Evolutionary conservation across 2,329 filamentous ascomycete genomes (phyloP).

Genomic region (Orbilia ellipsospora): DNA sequence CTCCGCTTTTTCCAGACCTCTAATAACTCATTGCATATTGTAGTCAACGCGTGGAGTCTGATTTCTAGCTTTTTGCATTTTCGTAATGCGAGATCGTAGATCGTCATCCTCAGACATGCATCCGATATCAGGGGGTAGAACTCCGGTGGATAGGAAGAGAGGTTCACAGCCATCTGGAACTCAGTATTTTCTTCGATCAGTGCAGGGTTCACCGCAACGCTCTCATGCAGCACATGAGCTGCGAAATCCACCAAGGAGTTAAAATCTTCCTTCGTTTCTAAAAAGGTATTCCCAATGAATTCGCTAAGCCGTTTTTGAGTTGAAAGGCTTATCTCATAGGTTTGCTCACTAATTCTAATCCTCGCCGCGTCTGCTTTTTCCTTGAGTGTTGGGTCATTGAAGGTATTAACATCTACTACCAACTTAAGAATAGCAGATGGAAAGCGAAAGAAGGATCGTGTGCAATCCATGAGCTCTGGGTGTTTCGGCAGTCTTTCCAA

Average conservation of each 20-base stretch:
- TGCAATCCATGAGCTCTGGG: constrained; percentile 52
- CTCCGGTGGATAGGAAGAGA: constrained; percentile 37
- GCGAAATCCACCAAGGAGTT: constrained; percentile 44
- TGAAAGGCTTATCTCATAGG: constrained; percentile 51
- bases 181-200: constrained; percentile 45
- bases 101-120: constrained; percentile 45
- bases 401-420: constrained; percentile 38
- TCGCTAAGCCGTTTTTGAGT: constrained; percentile 54
- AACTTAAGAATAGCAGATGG: constrained; percentile 38
- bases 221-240: constrained; percentile 48
- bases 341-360: constrained; percentile 45
- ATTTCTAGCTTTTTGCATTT: constrained; percentile 68
- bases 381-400: constrained; percentile 51
- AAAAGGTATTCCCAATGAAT: constrained; percentile 43
- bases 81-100: constrained; percentile 47
- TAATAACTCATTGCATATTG: constrained; percentile 78
- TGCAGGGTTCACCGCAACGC: constrained; percentile 29
- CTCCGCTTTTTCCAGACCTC: constrained; percentile 69
- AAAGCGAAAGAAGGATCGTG: constrained; percentile 30
- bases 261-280: constrained; percentile 50
- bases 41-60: constrained; percentile 79
- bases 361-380: constrained; percentile 45
- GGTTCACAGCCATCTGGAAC: constrained; percentile 35
- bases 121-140: constrained; percentile 47
- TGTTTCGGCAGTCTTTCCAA: constrained; percentile 56